Evolutionary conservation across 495 filamentous ascomycete species (phyloP), one percentile per base, ranked within the genome.

Genomic region (Oidiodendron maius): DNA sequence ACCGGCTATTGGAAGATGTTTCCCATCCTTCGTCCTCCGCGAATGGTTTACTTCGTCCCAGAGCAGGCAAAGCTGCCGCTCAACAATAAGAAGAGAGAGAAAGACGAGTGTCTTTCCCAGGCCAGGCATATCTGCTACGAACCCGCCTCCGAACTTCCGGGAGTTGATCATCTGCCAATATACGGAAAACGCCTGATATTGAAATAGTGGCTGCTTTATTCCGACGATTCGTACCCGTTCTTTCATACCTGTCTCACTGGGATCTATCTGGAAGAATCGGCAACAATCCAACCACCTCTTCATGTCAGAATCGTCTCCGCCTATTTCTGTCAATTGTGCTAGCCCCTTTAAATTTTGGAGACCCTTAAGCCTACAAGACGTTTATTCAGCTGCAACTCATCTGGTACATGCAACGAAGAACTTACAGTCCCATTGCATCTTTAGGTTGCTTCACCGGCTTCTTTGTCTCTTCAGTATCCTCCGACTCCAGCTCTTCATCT

Each of bases 131-230:
- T 54, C 51, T 12, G 40, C 51, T 15, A 54, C 26, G 34, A 54
- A 54, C 1, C 51, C 51, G 15, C 51, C 51, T 15, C 51, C 51
- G 16, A 49, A 12, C 11, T 20, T 40, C 13, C 51, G 39, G 15
- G 45, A 49, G 17, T 25, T 49, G 11, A 24, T 23, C 46, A 54
- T 49, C 44, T 54, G 51, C 51, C 51, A 54, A 10, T 44, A 54
- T 9, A 50, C 42, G 10, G 26, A 45, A 13, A 54, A 54, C 0
- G 46, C 51, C 18, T 54, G 51, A 20, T 54, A 54, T 45, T 48
- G 45, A 24, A 48, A 54, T 11, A 54, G 30, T 17, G n/a, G 17
- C 3, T 30, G 36, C 12, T 45, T 48, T 1, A 54, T 30, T 0
- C 51, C 51, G 8, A 45, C 40, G 20, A 54, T 35, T 0, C 16